phyloP scores from a whole-genome alignment of 192 early-diverging fungal species.

The Polychytrium aggregatum region DNA sequence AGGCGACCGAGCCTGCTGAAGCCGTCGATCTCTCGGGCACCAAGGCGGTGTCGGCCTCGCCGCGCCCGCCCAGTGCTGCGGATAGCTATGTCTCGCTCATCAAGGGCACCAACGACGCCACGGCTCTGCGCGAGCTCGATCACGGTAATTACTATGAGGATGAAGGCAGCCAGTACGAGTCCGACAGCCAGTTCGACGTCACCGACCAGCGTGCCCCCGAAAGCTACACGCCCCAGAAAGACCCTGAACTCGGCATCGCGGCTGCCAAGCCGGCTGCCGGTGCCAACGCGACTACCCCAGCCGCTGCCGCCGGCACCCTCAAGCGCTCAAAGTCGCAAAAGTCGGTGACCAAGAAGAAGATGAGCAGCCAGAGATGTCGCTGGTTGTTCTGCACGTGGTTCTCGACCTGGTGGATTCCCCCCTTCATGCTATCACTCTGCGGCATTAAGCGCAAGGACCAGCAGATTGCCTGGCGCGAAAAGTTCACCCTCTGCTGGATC shows the following conservation, averaged over 20 bases:
- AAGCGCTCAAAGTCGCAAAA: slow-evolving; percentile 3
- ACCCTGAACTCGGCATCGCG: no score
- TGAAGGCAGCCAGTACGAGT: not conserved
- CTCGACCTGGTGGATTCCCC: slow-evolving; percentile 69
- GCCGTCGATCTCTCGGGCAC: slow-evolving; percentile 1
- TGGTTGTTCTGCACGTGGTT: slow-evolving; percentile 82
- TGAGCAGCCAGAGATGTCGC: slow-evolving; percentile 43
- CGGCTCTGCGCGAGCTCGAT: no score
- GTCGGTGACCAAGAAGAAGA: slow-evolving; percentile 13
- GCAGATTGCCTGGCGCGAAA: slow-evolving; percentile 96
- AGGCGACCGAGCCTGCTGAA: slow-evolving; percentile 55
- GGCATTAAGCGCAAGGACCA: slow-evolving; percentile 73
- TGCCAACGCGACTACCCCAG: not conserved
- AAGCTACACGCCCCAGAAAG: no score
- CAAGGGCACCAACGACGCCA: no score
- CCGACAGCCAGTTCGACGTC: no score
- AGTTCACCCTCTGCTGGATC: slow-evolving; percentile 82
- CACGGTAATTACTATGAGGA: not conserved
- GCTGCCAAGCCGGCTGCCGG: no score
- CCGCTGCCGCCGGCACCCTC: not conserved
- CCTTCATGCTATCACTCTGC: slow-evolving; percentile 50
- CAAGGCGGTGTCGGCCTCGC: not conserved
- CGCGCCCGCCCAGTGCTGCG: no score
- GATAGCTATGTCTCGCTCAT: no score
- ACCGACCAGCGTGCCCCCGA: no score